Conservation (phyloP, 225 moss, liverwort and hornwort species). For the Pleurozium schreberi region DNA sequence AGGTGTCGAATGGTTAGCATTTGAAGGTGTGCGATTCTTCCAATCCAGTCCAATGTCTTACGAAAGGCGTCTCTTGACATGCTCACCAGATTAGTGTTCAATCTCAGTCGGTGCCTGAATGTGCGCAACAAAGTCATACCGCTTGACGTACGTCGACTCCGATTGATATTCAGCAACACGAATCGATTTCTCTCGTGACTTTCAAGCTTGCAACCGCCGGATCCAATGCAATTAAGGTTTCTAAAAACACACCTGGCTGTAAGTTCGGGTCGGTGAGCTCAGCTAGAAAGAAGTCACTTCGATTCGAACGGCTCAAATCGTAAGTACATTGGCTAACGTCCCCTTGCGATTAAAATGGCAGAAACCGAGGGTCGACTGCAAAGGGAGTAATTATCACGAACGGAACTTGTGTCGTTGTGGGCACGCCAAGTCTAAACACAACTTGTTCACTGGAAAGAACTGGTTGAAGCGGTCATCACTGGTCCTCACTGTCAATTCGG, state of each 20-base stretch:
- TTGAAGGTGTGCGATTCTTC: neutral
- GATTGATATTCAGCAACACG: neutral
- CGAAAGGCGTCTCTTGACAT: neutral
- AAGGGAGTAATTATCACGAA: neutral
- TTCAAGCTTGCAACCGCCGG: neutral
- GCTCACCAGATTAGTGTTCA: neutral
- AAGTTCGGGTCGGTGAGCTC: neutral
- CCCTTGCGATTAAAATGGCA: neutral
- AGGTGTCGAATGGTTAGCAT: neutral
- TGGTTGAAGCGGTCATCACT: slow-evolving; percentile 3
- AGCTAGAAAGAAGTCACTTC: neutral
- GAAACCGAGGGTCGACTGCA: neutral
- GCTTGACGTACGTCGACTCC: neutral
- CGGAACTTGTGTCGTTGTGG: slow-evolving; percentile 22
- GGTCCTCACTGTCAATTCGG: neutral
- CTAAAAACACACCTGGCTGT: neutral
- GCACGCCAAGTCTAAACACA: slow-evolving; percentile 32
- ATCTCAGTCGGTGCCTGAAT: neutral
- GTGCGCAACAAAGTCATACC: neutral
- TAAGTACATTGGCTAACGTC: neutral
- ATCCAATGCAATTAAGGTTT: neutral
- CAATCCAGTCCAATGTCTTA: neutral
- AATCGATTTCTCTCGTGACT: neutral
- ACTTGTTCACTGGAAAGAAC: slow-evolving; percentile 26
- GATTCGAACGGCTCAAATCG: neutral